phyloP scores from a whole-genome alignment of 805 yeast genomes.

The Candida peoriensis region DNA sequence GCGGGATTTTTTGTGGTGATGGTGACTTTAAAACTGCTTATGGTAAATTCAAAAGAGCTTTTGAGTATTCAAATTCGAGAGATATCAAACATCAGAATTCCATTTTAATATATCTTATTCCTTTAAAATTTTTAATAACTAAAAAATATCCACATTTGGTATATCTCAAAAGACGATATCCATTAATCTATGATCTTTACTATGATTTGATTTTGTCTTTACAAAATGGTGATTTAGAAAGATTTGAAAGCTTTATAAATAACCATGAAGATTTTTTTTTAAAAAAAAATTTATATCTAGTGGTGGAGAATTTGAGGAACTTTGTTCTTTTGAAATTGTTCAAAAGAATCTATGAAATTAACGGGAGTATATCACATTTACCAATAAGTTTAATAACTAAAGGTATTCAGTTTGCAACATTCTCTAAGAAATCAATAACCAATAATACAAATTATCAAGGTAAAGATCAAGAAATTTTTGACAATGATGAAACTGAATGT shows the following conservation, averaged over 20 bases:
- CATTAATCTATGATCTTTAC: slow-evolving; percentile 42
- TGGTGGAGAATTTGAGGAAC: slow-evolving; percentile 47
- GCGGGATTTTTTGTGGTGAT: slow-evolving; percentile 61
- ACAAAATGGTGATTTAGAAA: slow-evolving; percentile 48
- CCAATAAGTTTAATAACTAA: slow-evolving; percentile 36
- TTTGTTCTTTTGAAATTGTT: slow-evolving; percentile 48
- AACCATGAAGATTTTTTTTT: slow-evolving; percentile 47
- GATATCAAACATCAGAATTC: slow-evolving; percentile 22
- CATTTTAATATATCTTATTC: slow-evolving; percentile 58
- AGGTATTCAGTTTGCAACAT: slow-evolving; percentile 35
- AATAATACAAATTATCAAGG: slow-evolving; percentile 1
- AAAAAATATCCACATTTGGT: slow-evolving; percentile 40
- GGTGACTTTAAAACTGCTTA: slow-evolving; percentile 51
- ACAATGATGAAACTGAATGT: slow-evolving; percentile 59
- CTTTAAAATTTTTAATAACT: slow-evolving; percentile 49
- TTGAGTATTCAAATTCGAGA: slow-evolving; percentile 8
- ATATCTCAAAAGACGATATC: slow-evolving; percentile 34
- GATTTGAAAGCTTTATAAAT: slow-evolving; percentile 41
- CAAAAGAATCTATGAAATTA: slow-evolving; percentile 28
- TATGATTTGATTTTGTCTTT: slow-evolving; percentile 23
- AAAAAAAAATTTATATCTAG: slow-evolving; percentile 54
- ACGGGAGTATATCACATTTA: slow-evolving; percentile 26
- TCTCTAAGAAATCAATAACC: slow-evolving; percentile 14
- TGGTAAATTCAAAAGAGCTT: slow-evolving; percentile 46
- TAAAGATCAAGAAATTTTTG: slow-evolving; percentile 17